Evolutionary conservation across 805 yeast species (phyloP).

Genomic region (Saccharomycopsis oosterbeekiorum): DNA sequence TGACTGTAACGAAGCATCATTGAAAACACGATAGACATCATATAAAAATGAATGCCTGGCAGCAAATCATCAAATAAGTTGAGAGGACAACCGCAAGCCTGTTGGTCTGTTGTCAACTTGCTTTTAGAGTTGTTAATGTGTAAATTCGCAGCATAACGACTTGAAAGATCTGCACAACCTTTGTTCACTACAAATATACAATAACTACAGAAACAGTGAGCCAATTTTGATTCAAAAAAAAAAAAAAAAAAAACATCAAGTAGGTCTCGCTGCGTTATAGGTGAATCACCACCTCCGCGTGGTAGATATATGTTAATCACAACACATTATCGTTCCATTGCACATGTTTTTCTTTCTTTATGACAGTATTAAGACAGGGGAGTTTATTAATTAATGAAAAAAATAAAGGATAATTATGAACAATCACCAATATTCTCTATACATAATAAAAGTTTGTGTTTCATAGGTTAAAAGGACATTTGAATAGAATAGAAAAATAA

Average conservation of each 20-base stretch:
- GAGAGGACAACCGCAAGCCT: too few relatives aligned
- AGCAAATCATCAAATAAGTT: too few relatives aligned
- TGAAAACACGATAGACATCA: too few relatives aligned
- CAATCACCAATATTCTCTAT: background rate
- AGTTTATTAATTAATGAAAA: constrained; percentile 1
- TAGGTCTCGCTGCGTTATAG: constrained; percentile 3
- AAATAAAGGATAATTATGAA: background rate
- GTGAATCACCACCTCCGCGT: constrained; percentile 1
- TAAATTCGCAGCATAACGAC: too few relatives aligned
- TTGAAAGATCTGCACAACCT: too few relatives aligned
- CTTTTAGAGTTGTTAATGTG: too few relatives aligned
- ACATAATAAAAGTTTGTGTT: background rate
- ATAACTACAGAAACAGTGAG: background rate
- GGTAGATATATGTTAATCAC: background rate
- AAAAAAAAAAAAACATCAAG: background rate
- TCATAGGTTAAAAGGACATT: background rate
- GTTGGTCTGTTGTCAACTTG: too few relatives aligned
- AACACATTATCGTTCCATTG: background rate
- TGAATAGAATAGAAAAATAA: background rate
- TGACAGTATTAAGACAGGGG: constrained; percentile 1
- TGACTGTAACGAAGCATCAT: too few relatives aligned
- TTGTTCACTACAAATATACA: background rate
- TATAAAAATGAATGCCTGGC: too few relatives aligned
- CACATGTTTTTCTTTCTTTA: background rate
- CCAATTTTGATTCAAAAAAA: constrained; percentile 1